These are phyloP conservation scores for Acarospora socialis DNA, from an alignment of 2,329 filamentous ascomycete genomes.

Conservation along the genomic window DNA sequence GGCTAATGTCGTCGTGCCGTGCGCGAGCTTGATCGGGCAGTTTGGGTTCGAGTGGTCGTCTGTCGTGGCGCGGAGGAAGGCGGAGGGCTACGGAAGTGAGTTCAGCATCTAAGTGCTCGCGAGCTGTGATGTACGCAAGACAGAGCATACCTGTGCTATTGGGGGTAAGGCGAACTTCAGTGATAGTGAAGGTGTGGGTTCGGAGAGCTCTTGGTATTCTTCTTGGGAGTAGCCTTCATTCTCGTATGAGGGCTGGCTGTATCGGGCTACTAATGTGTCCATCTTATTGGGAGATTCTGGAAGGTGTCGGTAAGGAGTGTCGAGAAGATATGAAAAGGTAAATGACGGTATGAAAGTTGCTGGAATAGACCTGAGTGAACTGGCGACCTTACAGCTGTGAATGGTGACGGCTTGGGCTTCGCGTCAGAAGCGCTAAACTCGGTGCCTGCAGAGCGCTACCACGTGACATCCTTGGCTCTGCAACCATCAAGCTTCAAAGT, in stretches of 20 bases:
- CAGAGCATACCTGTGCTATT: slow-evolving; percentile 56
- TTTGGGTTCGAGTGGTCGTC: slow-evolving; percentile 94
- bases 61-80: slow-evolving; percentile 92
- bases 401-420: too few species aligned
- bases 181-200: slow-evolving; percentile 60
- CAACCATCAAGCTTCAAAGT: too few species aligned
- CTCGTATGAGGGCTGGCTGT: slow-evolving; percentile 64
- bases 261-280: slow-evolving; percentile 87
- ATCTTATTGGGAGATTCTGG: too few species aligned
- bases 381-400: too few species aligned
- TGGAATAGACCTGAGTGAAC: too few species aligned
- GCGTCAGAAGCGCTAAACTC: too few species aligned
- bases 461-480: too few species aligned
- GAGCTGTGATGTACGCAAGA: neutral
- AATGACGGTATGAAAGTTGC: too few species aligned
- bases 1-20: slow-evolving; percentile 93
- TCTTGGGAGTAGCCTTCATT: slow-evolving; percentile 59
- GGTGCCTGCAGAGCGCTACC: too few species aligned
- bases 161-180: slow-evolving; percentile 93
- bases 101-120: slow-evolving; percentile 3
- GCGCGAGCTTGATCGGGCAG: slow-evolving; percentile 98
- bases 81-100: slow-evolving; percentile 49
- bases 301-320: too few species aligned
- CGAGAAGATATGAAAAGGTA: too few species aligned
- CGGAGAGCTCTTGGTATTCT: slow-evolving; percentile 58